Percentiles rank a stretch among this genome's conserved stretches.
Conservation (phyloP, 768 basidiomycete genomes). For the Chalciporus sphaerocephalus region DNA sequence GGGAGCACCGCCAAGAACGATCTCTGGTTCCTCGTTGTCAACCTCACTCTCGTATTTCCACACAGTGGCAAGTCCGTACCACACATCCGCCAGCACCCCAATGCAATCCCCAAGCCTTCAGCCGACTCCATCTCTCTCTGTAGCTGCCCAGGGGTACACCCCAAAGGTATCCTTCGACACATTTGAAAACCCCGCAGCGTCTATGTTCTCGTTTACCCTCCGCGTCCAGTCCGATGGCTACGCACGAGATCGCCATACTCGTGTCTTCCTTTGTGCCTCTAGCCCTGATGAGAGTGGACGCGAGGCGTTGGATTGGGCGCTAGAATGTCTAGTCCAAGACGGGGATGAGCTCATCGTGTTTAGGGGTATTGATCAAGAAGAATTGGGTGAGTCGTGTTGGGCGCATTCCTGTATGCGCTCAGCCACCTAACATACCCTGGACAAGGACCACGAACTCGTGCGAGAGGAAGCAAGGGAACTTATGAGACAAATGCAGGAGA, state of each 20-base stretch:
- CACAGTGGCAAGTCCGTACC: constrained; percentile 20
- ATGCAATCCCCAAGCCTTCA: constrained; percentile 16
- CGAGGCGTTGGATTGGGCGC: constrained; percentile 89
- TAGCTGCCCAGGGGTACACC: constrained; percentile 33
- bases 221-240: constrained; percentile 84
- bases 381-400: constrained; percentile 53
- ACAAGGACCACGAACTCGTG: constrained; percentile 71
- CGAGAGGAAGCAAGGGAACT: constrained; percentile 85
- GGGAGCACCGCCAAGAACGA: constrained; percentile 10
- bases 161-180: constrained; percentile 76
- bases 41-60: constrained; percentile 18
- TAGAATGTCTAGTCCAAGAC: constrained; percentile 78
- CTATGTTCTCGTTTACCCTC: constrained; percentile 86
- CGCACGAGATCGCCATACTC: constrained; percentile 64
- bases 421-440: constrained; percentile 29
- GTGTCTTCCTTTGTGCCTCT: constrained; percentile 87
- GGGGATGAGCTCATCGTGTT: constrained; percentile 93
- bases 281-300: constrained; percentile 84
- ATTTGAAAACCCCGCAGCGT: constrained; percentile 73
- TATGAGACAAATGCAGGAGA: constrained; percentile 74
- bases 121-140: constrained; percentile 13
- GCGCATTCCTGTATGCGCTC: background rate
- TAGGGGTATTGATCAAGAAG: constrained; percentile 85
- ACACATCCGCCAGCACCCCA: constrained; percentile 10
- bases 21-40: constrained; percentile 15